Base-by-base conservation (phyloP, 768 basidiomycete species). In the Tremella fuciformis region DNA sequence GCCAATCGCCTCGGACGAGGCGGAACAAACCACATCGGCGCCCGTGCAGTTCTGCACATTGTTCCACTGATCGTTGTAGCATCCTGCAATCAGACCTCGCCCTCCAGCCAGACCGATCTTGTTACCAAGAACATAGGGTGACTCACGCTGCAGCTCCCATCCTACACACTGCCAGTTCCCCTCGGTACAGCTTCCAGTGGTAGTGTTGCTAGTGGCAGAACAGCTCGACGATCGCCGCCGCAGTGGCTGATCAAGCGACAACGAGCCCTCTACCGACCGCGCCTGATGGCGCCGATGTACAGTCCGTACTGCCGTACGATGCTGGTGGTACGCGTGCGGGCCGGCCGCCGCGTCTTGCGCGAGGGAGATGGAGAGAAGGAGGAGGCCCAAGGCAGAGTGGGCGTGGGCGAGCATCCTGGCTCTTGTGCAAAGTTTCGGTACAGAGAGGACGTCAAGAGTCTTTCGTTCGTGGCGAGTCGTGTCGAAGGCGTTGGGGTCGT, bases 11-110 rank as follows among this genome's bases (percentile, higher is more conserved):
- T 15, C 19, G 8, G 50, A 47, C 6, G 34, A 34, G 16, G 56
- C 56, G 24, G 59, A 50, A 57, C 63, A 65, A 29, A 65, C 57
- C 19, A 65, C 59, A 34, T 65, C 59, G 21, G 50, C 53, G n/a
- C 63, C 63, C 3, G 59, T 51, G 48, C 63, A 65, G 24, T 53
- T 50, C 29, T 46, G 41, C 13, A 65, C 48, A 16, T 46, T 24
- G 16, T 57, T 50, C 63, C 63, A 65, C 19, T 57, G n/a, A 22
- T 59, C 55, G 44, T 60, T 60, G 21, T 59, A 57, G 34, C 63
- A 64, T 50, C 50, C 63, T 64, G 39, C 7, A 9, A 8, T 59
- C 18, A 38, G 50, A 42, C 16, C 25, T 6, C 15, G 29, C 9
- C 21, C 38, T 21, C 21, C 24, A 13, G 11, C 24, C 24, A 19